A percentile compares a stretch with the other conserved stretches of the same genome.
Evolutionary conservation across 1,284 basidiomycete genomes (phyloP).

Genomic region (Cryptococcus sp.): DNA sequence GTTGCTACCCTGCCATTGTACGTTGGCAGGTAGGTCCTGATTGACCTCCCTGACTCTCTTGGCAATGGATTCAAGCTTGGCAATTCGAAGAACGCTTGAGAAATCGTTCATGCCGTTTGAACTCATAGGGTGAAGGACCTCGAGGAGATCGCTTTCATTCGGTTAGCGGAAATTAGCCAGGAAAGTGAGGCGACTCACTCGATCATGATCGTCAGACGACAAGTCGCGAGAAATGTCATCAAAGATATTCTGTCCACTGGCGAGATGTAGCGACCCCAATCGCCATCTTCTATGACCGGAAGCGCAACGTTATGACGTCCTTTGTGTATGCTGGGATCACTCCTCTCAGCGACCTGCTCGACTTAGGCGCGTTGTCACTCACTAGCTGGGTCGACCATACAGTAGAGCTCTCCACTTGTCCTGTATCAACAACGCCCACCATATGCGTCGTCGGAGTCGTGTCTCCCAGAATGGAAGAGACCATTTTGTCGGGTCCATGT

Average conservation of each 20-base stretch:
- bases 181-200: not conserved
- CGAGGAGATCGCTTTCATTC: not conserved
- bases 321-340: conserved; percentile 9
- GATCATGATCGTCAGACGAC: conserved; percentile 4
- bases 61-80: not conserved
- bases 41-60: not conserved
- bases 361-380: not conserved
- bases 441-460: conserved; percentile 40
- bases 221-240: conserved; percentile 33
- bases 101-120: not conserved
- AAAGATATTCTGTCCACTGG: conserved; percentile 18
- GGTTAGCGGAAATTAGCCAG: not conserved
- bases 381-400: conserved; percentile 42
- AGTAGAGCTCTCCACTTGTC: conserved; percentile 43
- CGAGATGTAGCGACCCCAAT: conserved; percentile 9
- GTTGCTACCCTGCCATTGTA: not conserved
- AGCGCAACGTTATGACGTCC: conserved; percentile 33
- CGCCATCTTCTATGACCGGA: conserved; percentile 32
- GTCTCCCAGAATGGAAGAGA: conserved; percentile 47
- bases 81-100: not conserved
- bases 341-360: not conserved
- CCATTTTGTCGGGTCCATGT: conserved; percentile 47
- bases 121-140: not conserved
- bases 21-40: not conserved
- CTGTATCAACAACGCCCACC: conserved; percentile 45